These are phyloP conservation scores for Colletotrichum lupini DNA, from an alignment of 2,329 filamentous ascomycete species.

Conservation along the genomic window DNA sequence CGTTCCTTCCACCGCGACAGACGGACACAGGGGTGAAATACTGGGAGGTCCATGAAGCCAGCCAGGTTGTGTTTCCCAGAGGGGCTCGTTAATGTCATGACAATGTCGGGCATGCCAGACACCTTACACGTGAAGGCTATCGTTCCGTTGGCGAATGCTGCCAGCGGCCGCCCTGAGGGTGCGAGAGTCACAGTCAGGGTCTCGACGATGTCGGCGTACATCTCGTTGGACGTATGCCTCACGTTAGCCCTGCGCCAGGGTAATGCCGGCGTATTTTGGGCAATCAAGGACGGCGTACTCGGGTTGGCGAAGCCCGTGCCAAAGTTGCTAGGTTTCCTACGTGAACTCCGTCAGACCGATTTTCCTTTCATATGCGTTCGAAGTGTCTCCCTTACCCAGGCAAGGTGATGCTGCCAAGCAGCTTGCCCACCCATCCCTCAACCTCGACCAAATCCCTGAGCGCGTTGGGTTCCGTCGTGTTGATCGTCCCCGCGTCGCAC, in stretches of 20 bases:
- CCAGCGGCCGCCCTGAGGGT: slow-evolving; percentile 87
- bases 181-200: slow-evolving; percentile 88
- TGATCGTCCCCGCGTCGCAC: slow-evolving; percentile 92
- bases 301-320: slow-evolving; percentile 51
- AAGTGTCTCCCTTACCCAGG: slow-evolving; percentile 68
- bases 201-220: slow-evolving; percentile 97
- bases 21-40: slow-evolving; percentile 96
- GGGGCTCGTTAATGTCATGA: slow-evolving; percentile 81
- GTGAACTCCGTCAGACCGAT: not conserved
- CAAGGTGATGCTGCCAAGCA: slow-evolving; percentile 87
- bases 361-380: not conserved
- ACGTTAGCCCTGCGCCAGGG: slow-evolving; percentile 95
- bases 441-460: slow-evolving; percentile 92
- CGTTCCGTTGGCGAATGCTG: slow-evolving; percentile 89
- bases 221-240: slow-evolving; percentile 93
- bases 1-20: slow-evolving; percentile 89
- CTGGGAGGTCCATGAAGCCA: slow-evolving; percentile 84
- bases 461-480: slow-evolving; percentile 92
- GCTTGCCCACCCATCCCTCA: slow-evolving; percentile 87
- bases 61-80: slow-evolving; percentile 82
- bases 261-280: slow-evolving; percentile 66
- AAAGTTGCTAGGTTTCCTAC: slow-evolving; percentile 53
- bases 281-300: slow-evolving; percentile 51
- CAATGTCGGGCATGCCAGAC: slow-evolving; percentile 91
- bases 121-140: slow-evolving; percentile 97